Base-by-base conservation (phyloP, 768 basidiomycete genomes). In the Russula vinacea region DNA sequence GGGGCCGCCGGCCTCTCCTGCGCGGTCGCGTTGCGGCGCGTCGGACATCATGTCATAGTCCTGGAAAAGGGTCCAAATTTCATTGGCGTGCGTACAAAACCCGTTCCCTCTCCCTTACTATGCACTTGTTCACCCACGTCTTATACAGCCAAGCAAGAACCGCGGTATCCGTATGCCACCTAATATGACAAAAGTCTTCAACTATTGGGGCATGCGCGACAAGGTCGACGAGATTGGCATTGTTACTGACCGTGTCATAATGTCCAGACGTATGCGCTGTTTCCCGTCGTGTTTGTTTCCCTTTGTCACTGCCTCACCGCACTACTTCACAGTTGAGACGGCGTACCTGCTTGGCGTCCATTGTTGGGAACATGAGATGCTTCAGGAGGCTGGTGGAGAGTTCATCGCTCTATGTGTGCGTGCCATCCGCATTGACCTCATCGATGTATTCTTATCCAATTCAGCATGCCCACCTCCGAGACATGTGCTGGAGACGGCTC, bases 161-260 rank as follows among this genome's bases (percentile, higher is more conserved):
- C 68, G 73, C 14, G 75, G 75, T 5, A 56, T 74, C 26, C 70
- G 75, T 1, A 66, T 77, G 56, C 73, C 76, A 33, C 77, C 78
- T 1, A 78, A 78, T 58, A 69, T 76, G 70, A 72, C 74, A 50
- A 74, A 76, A 59, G 72, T 78, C 2, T 70, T 78, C 35, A 70
- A 71, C 33, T 71, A 73, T 50, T 78, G 77, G 77, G 76, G 76
- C 14, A 68, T 78, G 54, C 62, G 63, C n/a, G 59, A 67, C 35
- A 60, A 73, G 40, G 56, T 77, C 10, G 54, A 55, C 45, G 60
- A 71, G 42, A 70, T 71, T 2, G 69, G 67, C 19, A 50, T 69
- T 33, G 64, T 66, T 22, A 66, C 71, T 11, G 67, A 69, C 24
- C 68, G 68, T 1, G 33, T 74, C 16, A 59, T 68, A 5, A 70